Evolutionary conservation across 176 grass and related monocot species (phyloP), one percentile per base, ranked within the genome.

Genomic region (Juncus inflexus): DNA sequence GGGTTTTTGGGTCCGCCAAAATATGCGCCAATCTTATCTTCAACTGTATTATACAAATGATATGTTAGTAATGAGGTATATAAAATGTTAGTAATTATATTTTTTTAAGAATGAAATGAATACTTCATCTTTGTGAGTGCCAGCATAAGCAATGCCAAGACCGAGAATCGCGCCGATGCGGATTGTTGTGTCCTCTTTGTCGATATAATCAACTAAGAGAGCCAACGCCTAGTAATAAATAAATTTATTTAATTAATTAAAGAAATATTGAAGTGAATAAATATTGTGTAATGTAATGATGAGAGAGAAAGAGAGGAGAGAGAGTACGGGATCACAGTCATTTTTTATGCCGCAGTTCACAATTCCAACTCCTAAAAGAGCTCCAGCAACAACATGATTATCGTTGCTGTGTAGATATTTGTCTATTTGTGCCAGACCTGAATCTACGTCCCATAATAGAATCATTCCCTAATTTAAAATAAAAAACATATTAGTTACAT

Each of bases 111-210:
- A 28, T 28, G 0, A 28, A 28, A 28, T 28, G 19, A 28, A 28
- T 49, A 97, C 92, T 82, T 99, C 88, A 15, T 99, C 94, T 80
- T 92, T 92, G 41, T 86, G 89, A 47, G 94, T 89, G 74, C 94
- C 94, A 41, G 85, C 85, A 78, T 99, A 99, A 78, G 94, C 83
- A 77, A 99, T 90, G 49, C 94, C 94, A 62, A 99, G 89, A 49
- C 94, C 94, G 55, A 99, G 85, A 56, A 99, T 99, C 41, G 94
- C 85, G 37, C 94, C 83, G 55, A 99, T 99, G 13, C 88, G 83
- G 47, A 92, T 92, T 65, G 79, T 86, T 5, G 78, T 69, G 64
- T 99, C 94, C 6, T 99, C 94, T 73, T 86, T 99, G 72, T 78
- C 83, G 65, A 99, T 80, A 73, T 86, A 90, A 55, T 99, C 94